A percentile compares a stretch with the other conserved stretches of the same genome.
phyloP scores from a whole-genome alignment of 441 rosid species.

The Euphorbia schlechtendalii region DNA sequence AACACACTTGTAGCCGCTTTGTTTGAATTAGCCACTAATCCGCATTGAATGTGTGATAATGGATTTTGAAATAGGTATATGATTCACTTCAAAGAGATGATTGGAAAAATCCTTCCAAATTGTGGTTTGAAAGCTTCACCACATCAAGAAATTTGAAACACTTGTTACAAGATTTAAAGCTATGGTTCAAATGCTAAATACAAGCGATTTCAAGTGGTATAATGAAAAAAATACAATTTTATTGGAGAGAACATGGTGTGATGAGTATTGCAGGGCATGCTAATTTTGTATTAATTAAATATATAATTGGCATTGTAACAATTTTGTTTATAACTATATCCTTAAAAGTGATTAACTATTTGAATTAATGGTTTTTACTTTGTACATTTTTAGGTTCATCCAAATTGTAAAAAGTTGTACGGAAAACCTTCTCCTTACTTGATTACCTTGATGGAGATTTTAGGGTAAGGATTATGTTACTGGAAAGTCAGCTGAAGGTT shows the following conservation, averaged over 20 bases:
- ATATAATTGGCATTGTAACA: not conserved
- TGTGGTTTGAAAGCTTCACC: conserved; percentile 3
- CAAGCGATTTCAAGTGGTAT: conserved; percentile 1
- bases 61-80: not conserved
- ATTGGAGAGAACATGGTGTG: not conserved
- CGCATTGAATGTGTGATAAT: not conserved
- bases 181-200: not conserved
- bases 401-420: not conserved
- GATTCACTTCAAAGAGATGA: not conserved
- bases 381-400: not conserved
- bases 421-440: not conserved
- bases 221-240: not conserved
- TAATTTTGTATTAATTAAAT: not conserved
- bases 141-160: not conserved
- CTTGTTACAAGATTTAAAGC: not conserved
- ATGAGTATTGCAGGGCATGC: not conserved
- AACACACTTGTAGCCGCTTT: not conserved
- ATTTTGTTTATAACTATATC: not conserved
- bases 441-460: not conserved
- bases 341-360: not conserved
- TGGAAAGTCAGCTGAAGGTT: not conserved
- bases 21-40: not conserved
- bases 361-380: too few species aligned
- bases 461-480: not conserved
- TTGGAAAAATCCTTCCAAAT: not conserved